These are phyloP conservation scores for Cercophora newfieldiana DNA, from an alignment of 495 filamentous ascomycete species.

Conservation along the genomic window DNA sequence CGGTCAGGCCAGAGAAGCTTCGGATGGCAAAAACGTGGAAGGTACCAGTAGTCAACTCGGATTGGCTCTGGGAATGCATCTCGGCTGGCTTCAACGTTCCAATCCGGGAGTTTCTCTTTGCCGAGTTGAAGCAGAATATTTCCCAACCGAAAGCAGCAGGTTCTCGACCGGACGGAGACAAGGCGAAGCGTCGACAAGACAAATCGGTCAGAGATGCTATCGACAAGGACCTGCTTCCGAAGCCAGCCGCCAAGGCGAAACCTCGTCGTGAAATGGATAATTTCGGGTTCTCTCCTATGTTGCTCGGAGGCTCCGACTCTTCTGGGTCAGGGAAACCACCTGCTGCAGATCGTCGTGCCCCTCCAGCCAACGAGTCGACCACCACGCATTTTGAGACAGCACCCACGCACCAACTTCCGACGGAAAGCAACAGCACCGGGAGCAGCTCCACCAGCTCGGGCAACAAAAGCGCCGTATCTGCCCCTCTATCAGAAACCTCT, in stretches of 20 bases:
- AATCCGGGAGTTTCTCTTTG: constrained; percentile 38
- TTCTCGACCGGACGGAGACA: constrained; percentile 6
- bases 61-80: constrained; percentile 88
- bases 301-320: not conserved
- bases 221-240: constrained; percentile 28
- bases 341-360: not conserved
- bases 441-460: constrained; percentile 15
- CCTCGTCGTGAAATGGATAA: constrained; percentile 21
- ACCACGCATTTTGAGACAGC: constrained; percentile 39
- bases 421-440: constrained; percentile 13
- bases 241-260: constrained; percentile 20
- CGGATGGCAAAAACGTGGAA: constrained; percentile 68
- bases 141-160: constrained; percentile 5
- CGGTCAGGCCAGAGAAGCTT: constrained; percentile 72
- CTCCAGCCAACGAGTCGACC: constrained; percentile 2
- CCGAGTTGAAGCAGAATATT: constrained; percentile 34
- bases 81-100: constrained; percentile 40
- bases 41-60: constrained; percentile 72
- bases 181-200: constrained; percentile 8
- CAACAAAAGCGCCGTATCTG: constrained; percentile 19
- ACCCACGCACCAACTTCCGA: constrained; percentile 34
- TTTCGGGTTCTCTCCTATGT: constrained; percentile 19
- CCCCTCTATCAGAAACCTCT: constrained; percentile 43
- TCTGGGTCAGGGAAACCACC: not conserved
- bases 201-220: not conserved